phyloP scores from a whole-genome alignment of 257 asterid genomes.

The Forsythia viridissima region DNA sequence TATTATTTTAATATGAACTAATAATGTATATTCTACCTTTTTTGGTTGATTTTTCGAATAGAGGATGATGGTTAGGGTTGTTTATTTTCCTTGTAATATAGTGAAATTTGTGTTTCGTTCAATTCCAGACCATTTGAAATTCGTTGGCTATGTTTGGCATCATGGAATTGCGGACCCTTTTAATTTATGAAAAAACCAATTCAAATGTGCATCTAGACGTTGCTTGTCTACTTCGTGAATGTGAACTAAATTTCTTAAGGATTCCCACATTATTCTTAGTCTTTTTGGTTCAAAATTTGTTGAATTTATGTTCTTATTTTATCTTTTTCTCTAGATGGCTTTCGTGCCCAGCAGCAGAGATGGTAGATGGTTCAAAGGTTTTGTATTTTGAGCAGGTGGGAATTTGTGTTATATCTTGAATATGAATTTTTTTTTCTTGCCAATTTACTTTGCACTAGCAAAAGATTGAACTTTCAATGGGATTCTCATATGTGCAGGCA shows the following conservation, averaged over 20 bases:
- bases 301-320: constrained; percentile 5
- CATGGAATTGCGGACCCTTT: no score
- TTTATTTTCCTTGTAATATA: not conserved
- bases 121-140: not conserved
- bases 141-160: constrained; percentile 1
- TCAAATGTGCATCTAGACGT: no score
- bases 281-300: constrained; percentile 2
- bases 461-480: constrained; percentile 12
- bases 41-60: not conserved
- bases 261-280: not conserved
- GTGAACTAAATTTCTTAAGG: not conserved
- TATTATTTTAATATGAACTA: not conserved
- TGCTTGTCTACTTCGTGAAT: not conserved
- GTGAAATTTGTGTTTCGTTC: not conserved
- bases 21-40: not conserved
- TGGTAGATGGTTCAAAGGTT: constrained; percentile 96
- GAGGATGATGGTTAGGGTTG: constrained; percentile 7
- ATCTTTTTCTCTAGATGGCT: constrained; percentile 66
- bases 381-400: constrained; percentile 88
- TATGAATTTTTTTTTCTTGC: constrained; percentile 1
- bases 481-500: constrained; percentile 54
- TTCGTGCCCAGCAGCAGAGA: constrained; percentile 91
- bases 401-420: constrained; percentile 16
- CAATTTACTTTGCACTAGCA: not conserved
- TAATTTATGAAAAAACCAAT: no score